phyloP scores from a whole-genome alignment of 495 filamentous ascomycete genomes.

The Xylaria telfairii region DNA sequence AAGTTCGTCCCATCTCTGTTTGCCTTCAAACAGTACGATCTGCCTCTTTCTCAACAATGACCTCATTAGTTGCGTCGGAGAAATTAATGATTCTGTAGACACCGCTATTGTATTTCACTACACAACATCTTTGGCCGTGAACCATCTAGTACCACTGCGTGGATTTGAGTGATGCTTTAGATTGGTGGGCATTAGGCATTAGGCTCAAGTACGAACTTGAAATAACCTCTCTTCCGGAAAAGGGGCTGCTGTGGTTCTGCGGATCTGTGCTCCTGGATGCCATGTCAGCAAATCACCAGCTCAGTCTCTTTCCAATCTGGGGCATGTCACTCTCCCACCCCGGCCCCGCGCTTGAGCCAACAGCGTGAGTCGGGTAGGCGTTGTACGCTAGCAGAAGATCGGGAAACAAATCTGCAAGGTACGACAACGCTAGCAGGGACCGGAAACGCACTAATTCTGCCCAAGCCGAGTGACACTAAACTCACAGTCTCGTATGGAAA shows the following conservation, averaged over 20 bases:
- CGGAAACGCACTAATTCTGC: conserved; percentile 38
- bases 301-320: conserved; percentile 17
- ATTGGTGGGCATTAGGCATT: background rate
- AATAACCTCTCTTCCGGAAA: conserved; percentile 17
- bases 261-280: background rate
- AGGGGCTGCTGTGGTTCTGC: conserved; percentile 14
- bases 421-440: conserved; percentile 45
- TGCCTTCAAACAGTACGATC: background rate
- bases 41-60: background rate
- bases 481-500: background rate
- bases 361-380: conserved; percentile 7
- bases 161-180: background rate
- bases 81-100: background rate
- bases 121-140: background rate
- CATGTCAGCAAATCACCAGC: conserved; percentile 12
- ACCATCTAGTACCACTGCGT: background rate
- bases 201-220: background rate
- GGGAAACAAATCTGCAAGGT: conserved; percentile 43
- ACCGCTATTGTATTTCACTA: background rate
- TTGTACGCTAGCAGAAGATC: conserved; percentile 19
- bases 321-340: conserved; percentile 8
- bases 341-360: conserved; percentile 33
- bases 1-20: conserved; percentile 1
- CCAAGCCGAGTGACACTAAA: conserved; percentile 18
- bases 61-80: background rate